These are phyloP conservation scores for Ophiocytium majus DNA, from an alignment of 352 stramenopile genomes.

Conservation along the genomic window DNA sequence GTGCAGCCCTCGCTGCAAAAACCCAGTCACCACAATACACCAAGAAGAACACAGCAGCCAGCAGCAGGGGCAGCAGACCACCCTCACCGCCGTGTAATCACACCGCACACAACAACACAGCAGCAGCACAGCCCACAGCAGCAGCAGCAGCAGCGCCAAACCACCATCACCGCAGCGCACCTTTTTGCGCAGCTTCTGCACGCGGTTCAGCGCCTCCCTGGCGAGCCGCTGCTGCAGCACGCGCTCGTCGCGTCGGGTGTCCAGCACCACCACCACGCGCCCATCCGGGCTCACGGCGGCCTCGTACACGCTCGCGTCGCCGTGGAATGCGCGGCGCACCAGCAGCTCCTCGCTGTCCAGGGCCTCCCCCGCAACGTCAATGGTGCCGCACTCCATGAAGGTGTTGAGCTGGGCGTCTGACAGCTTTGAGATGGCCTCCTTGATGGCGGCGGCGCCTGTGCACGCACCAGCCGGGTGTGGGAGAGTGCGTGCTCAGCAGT, in stretches of 20 bases:
- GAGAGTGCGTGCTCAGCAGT: too few species aligned
- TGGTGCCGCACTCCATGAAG: constrained; percentile 57
- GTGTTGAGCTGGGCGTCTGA: neutral
- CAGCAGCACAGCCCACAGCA: too few species aligned
- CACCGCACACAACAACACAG: too few species aligned
- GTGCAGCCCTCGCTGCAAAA: too few species aligned
- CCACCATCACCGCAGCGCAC: constrained; percentile 26
- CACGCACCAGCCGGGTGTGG: too few species aligned
- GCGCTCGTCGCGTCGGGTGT: constrained; percentile 63
- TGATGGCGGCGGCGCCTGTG: neutral
- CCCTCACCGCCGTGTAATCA: too few species aligned
- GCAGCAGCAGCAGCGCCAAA: too few species aligned
- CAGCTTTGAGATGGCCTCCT: neutral
- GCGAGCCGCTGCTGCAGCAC: constrained; percentile 88
- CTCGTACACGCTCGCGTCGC: constrained; percentile 76
- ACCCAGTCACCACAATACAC: too few species aligned
- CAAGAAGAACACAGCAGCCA: too few species aligned
- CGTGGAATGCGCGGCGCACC: constrained; percentile 85
- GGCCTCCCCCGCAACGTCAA: constrained; percentile 70
- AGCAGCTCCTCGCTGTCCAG: constrained; percentile 81
- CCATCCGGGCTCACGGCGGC: constrained; percentile 56
- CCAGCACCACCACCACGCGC: constrained; percentile 48
- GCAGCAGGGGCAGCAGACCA: too few species aligned
- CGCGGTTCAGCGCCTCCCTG: constrained; percentile 92
- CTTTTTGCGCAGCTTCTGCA: constrained; percentile 97